Percentiles rank a stretch among this genome's conserved stretches.
phyloP scores from a whole-genome alignment of 2,329 filamentous ascomycete species.

The Akanthomyces uredinophilus region DNA sequence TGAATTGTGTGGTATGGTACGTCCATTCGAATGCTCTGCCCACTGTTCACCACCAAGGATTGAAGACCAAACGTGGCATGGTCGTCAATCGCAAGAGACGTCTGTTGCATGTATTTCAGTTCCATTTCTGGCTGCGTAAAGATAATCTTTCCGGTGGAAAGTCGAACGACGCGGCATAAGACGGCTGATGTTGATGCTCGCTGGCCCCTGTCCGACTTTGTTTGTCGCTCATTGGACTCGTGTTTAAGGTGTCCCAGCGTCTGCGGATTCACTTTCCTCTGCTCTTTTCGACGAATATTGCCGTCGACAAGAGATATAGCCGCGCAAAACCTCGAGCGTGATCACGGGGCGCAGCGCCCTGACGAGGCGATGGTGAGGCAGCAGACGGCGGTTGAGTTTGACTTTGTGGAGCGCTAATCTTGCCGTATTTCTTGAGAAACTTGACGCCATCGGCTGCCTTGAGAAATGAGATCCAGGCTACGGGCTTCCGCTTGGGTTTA shows the following conservation, averaged over 20 bases:
- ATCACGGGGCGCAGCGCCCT: background rate
- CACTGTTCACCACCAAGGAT: constrained; percentile 35
- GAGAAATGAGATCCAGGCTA: constrained; percentile 41
- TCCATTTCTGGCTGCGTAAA: constrained; percentile 21
- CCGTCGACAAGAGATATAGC: constrained; percentile 25
- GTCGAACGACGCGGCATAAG: background rate
- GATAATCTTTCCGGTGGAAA: constrained; percentile 42
- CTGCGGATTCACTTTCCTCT: constrained; percentile 24
- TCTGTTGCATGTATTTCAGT: constrained; percentile 42
- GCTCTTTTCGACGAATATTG: constrained; percentile 29
- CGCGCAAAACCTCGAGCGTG: constrained; percentile 22
- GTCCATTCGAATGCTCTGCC: constrained; percentile 9
- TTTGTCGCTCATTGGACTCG: constrained; percentile 17
- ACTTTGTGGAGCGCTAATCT: constrained; percentile 15
- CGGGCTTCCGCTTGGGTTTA: constrained; percentile 31
- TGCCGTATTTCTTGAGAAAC: constrained; percentile 39
- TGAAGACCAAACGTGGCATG: constrained; percentile 39
- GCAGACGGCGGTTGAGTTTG: too few relatives aligned
- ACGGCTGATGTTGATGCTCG: background rate
- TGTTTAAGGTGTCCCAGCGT: constrained; percentile 23
- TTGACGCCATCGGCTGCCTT: constrained; percentile 30
- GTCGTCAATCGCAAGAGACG: constrained; percentile 27
- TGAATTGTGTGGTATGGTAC: constrained; percentile 33
- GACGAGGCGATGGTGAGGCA: background rate
- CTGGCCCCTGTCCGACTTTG: background rate